Evolutionary conservation across 192 early-diverging fungal genomes (phyloP), one percentile per base, ranked within the genome.

Genomic region (Dissophora ornata): DNA sequence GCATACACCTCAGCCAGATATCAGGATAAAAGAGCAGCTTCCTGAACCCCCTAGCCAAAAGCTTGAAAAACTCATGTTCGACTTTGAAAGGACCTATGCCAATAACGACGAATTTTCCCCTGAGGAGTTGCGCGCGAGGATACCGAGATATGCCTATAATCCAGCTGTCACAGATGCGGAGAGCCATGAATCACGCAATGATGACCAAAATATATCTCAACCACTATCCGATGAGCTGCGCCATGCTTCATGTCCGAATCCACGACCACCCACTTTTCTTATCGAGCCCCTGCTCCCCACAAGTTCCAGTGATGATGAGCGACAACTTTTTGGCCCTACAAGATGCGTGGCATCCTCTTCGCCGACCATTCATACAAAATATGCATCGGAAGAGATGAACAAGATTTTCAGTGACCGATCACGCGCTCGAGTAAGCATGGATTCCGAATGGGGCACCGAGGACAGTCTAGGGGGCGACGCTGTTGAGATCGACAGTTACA

Each of bases 371-470:
- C 56, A 68, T 34, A 68, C 66, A 3, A 68, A 68, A 26, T 50
- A 57, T 41, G 66, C 66, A 1, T 68, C 56, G 4, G 56, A 34
- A 11, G 66, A 59, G 66, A 68, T 68, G 66, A 68, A 68, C 56
- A 57, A 52, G 29, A 57, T 68, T 24, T 68, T 68, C 40, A 68
- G 66, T 26, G 66, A 68, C 22, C 66, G 66, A 1, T 68, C 66
- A 22, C 55, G 56, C 5, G 1, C 54, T 9, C 38, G 54, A 18
- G 38, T 26, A 24, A 68, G 66, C 15, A 41, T 57, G 8, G 66
- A 52, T 22, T 68, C 66, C 3, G 54, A 59, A 45, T 68, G 66
- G 66, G 59, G 66, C 36, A 50, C 34, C 0, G 66, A 68, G 5
- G 66, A 52, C 19, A 58, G 42, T 25, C 55, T 56, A 16, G 56